Evolutionary conservation across 1,284 basidiomycete genomes (phyloP).

Genomic region (Megacollybia platyphylla): DNA sequence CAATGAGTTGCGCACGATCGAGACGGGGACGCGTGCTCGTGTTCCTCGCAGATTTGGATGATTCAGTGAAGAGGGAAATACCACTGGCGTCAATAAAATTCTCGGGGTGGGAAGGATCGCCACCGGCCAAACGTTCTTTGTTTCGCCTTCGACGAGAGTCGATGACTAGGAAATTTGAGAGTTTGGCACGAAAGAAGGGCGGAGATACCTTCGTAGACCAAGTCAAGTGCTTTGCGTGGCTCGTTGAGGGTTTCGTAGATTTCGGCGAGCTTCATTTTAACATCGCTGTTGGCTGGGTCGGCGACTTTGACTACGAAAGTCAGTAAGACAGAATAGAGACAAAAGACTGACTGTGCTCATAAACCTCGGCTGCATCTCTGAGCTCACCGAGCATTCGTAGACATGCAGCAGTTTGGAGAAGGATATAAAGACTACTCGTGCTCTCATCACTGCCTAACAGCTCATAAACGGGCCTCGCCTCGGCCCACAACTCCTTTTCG

Average conservation of each 20-base stretch:
- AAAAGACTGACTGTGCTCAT: conserved; percentile 57
- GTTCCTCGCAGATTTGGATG: conserved; percentile 13
- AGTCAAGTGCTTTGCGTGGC: conserved; percentile 69
- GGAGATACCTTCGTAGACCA: conserved; percentile 55
- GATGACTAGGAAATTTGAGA: conserved; percentile 32
- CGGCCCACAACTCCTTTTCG: conserved; percentile 58
- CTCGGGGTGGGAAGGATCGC: conserved; percentile 11
- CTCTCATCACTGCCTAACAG: conserved; percentile 59
- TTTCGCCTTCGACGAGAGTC: conserved; percentile 46
- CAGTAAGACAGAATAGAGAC: conserved; percentile 1
- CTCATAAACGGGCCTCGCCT: conserved; percentile 72
- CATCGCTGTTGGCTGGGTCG: conserved; percentile 67
- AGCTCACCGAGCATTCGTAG: conserved; percentile 63
- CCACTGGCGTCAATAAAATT: neutral
- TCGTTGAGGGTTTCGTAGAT: conserved; percentile 79
- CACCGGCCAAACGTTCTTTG: conserved; percentile 13
- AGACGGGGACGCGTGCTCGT: conserved; percentile 26
- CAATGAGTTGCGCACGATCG: conserved; percentile 38
- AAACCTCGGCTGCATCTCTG: conserved; percentile 70
- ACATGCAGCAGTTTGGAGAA: conserved; percentile 64
- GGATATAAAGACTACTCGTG: conserved; percentile 54
- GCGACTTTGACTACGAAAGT: conserved; percentile 48
- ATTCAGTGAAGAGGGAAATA: no score
- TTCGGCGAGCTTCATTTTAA: conserved; percentile 81
- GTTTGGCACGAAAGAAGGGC: neutral